phyloP scores from a whole-genome alignment of 352 stramenopile genomes.

The Phytophthora pisi region DNA sequence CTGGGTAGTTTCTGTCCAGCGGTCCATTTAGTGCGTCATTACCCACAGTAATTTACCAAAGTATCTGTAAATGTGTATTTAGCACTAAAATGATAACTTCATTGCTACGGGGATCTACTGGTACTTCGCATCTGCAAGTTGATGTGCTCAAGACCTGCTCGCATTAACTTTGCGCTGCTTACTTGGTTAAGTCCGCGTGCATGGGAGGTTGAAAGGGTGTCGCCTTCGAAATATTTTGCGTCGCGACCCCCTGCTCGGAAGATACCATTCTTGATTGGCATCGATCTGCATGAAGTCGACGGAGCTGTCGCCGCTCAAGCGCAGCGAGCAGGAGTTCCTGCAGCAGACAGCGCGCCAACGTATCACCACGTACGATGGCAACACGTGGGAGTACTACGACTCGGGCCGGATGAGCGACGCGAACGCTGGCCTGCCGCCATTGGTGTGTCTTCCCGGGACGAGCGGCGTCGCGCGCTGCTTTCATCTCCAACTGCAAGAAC shows the following conservation, averaged over 20 bases:
- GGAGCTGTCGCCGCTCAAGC: slow-evolving; percentile 18
- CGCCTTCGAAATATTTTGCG: background rate
- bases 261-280: slow-evolving; percentile 25
- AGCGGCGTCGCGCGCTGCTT: slow-evolving; percentile 62
- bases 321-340: slow-evolving; percentile 61
- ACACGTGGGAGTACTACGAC: slow-evolving; percentile 84
- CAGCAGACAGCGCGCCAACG: slow-evolving; percentile 66
- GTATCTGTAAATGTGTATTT: background rate
- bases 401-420: slow-evolving; percentile 47
- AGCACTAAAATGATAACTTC: background rate
- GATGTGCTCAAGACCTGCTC: too few relatives aligned
- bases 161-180: too few relatives aligned
- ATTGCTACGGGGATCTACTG: too few relatives aligned
- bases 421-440: slow-evolving; percentile 32
- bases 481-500: slow-evolving; percentile 56
- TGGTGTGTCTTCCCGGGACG: slow-evolving; percentile 72
- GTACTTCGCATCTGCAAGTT: too few relatives aligned
- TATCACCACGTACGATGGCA: slow-evolving; percentile 76
- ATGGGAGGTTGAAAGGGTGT: background rate
- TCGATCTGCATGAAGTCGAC: slow-evolving; percentile 19
- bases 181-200: too few relatives aligned
- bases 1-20: background rate
- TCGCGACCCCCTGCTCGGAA: slow-evolving; percentile 2
- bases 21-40: background rate
- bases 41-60: background rate